Percentiles rank a stretch among this genome's conserved stretches.
These are phyloP conservation scores for Candida chilensis DNA, from an alignment of 805 yeast genomes.

Conservation along the genomic window DNA sequence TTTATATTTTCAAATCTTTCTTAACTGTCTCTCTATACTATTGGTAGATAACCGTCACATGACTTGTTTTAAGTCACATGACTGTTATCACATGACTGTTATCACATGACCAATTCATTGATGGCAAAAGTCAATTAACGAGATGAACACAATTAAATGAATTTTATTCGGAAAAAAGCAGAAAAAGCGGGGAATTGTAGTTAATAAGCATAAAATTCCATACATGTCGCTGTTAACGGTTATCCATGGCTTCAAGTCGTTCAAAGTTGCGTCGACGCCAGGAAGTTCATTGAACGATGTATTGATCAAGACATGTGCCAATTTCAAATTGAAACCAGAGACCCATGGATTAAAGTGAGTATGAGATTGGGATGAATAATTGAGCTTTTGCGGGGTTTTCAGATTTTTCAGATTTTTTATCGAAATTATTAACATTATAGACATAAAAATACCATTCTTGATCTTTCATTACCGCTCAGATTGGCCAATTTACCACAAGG, in stretches of 20 bases:
- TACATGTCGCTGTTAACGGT: constrained; percentile 27
- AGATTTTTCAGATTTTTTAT: neutral
- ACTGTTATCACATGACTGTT: too few species aligned
- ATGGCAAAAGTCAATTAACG: too few species aligned
- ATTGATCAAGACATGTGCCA: constrained; percentile 17
- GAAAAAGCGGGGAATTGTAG: neutral
- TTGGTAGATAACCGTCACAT: too few species aligned
- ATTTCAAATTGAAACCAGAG: constrained; percentile 20
- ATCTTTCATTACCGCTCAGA: constrained; percentile 31
- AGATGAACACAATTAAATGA: too few species aligned
- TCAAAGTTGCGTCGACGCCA: constrained; percentile 21
- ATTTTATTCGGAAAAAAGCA: too few species aligned
- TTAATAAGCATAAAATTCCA: constrained; percentile 1
- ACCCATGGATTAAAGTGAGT: constrained; percentile 5
- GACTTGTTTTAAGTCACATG: too few species aligned
- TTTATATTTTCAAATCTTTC: too few species aligned
- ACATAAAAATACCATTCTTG: constrained; percentile 20
- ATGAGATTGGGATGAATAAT: neutral
- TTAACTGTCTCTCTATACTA: too few species aligned
- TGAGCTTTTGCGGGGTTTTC: neutral
- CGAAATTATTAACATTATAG: constrained; percentile 4
- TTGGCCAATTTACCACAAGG: constrained; percentile 34
- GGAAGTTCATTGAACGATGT: constrained; percentile 25
- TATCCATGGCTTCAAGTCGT: constrained; percentile 17
- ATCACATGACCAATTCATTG: too few species aligned